These are phyloP conservation scores for Xylaria acuta DNA, from an alignment of 495 filamentous ascomycete species.

Conservation along the genomic window DNA sequence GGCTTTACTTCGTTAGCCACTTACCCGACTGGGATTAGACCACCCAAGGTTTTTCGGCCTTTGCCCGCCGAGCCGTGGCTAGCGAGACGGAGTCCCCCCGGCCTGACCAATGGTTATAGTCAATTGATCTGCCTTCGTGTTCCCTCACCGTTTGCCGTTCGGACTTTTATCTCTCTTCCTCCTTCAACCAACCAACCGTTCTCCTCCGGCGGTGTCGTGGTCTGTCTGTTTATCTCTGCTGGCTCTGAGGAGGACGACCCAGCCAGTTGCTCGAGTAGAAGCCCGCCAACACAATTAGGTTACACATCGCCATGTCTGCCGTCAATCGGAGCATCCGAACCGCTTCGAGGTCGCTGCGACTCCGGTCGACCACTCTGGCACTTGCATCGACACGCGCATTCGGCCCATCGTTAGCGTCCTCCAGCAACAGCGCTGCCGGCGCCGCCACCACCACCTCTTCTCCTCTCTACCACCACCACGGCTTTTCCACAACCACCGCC, in stretches of 20 bases:
- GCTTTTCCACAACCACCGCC: slow-evolving; percentile 64
- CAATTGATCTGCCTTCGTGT: slow-evolving; percentile 16
- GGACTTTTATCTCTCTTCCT: slow-evolving; percentile 4
- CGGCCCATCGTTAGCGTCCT: slow-evolving; percentile 33
- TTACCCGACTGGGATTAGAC: slow-evolving; percentile 1
- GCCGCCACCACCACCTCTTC: slow-evolving; percentile 24
- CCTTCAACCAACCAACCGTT: neutral
- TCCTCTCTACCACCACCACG: slow-evolving; percentile 36
- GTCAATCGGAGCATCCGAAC: slow-evolving; percentile 41
- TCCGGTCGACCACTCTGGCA: slow-evolving; percentile 35
- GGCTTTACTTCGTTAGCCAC: neutral
- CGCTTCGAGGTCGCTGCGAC: slow-evolving; percentile 42
- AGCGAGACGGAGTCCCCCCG: slow-evolving; percentile 17
- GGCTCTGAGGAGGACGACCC: neutral
- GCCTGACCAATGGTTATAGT: slow-evolving; percentile 17
- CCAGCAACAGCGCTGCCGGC: slow-evolving; percentile 19
- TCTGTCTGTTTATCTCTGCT: neutral
- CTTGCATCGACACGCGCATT: slow-evolving; percentile 29
- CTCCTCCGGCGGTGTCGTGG: neutral
- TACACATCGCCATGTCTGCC: slow-evolving; percentile 39
- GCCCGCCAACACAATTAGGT: slow-evolving; percentile 5
- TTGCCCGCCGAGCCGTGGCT: neutral
- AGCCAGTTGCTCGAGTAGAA: neutral
- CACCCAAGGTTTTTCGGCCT: neutral
- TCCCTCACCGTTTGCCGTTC: neutral